Conservation (phyloP, 495 filamentous ascomycete species). For the Ascobolus immersus region DNA sequence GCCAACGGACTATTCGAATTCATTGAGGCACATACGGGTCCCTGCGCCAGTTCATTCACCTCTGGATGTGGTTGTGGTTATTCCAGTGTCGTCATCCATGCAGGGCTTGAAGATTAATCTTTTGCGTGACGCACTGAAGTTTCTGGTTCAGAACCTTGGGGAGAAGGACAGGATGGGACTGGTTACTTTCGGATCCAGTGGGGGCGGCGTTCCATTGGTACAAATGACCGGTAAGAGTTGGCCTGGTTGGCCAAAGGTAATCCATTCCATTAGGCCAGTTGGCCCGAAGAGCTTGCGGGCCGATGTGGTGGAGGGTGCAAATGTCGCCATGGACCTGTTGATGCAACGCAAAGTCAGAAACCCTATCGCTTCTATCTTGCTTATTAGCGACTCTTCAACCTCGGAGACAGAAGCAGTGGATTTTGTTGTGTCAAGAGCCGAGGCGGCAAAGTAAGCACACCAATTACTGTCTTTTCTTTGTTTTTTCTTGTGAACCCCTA, state of each 20-base stretch:
- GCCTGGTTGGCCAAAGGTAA: slow-evolving; percentile 69
- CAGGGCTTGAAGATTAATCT: slow-evolving; percentile 94
- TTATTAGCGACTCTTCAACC: slow-evolving; percentile 98
- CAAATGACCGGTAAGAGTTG: slow-evolving; percentile 91
- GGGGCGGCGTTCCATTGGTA: slow-evolving; percentile 81
- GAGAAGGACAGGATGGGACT: slow-evolving; percentile 89
- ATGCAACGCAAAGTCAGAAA: slow-evolving; percentile 97
- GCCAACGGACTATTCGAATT: slow-evolving; percentile 55
- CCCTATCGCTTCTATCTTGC: slow-evolving; percentile 78
- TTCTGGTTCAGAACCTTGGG: slow-evolving; percentile 77
- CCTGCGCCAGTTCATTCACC: slow-evolving; percentile 59
- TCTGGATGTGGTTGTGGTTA: slow-evolving; percentile 85
- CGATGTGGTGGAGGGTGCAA: slow-evolving; percentile 92
- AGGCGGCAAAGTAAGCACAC: slow-evolving; percentile 93
- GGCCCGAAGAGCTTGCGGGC: slow-evolving; percentile 91
- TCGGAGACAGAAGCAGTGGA: slow-evolving; percentile 90
- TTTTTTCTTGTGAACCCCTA: slow-evolving; percentile 2
- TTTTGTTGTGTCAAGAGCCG: slow-evolving; percentile 91
- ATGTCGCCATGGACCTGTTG: slow-evolving; percentile 93
- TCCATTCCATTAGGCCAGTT: slow-evolving; percentile 72
- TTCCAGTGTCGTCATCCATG: slow-evolving; percentile 96
- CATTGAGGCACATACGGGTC: slow-evolving; percentile 28
- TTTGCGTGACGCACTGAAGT: slow-evolving; percentile 76
- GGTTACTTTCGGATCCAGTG: slow-evolving; percentile 90
- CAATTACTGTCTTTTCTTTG: too few species aligned